phyloP scores from a whole-genome alignment of 176 grass and related monocot species.

The Echinochloa phyllopogon region DNA sequence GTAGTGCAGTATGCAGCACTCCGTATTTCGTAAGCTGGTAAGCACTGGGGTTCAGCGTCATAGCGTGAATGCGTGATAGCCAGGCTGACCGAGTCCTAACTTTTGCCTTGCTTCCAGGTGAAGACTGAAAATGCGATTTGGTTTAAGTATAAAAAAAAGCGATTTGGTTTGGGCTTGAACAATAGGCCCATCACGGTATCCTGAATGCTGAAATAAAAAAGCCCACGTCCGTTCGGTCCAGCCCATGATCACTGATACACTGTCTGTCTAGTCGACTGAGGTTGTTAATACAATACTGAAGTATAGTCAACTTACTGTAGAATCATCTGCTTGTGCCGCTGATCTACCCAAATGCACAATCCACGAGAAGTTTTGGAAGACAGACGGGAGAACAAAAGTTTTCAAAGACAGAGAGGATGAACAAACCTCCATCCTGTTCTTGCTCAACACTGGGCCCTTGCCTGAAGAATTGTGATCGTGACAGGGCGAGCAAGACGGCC shows the following conservation, averaged over 20 bases:
- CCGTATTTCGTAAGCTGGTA: too few species aligned
- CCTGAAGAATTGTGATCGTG: neutral
- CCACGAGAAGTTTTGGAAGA: neutral
- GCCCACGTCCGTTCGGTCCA: neutral
- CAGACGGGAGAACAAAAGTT: neutral
- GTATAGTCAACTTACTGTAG: too few species aligned
- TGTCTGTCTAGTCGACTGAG: neutral
- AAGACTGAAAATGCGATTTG: neutral
- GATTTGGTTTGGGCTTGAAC: neutral
- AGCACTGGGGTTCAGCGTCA: too few species aligned
- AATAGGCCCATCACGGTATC: neutral
- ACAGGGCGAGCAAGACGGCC: neutral
- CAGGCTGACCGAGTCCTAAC: neutral
- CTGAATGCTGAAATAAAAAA: neutral
- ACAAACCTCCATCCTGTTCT: constrained; percentile 24
- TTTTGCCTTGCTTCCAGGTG: neutral
- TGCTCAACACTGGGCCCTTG: constrained; percentile 35
- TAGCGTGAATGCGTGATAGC: too few species aligned
- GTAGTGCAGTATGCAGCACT: too few species aligned
- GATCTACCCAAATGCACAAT: too few species aligned
- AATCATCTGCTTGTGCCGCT: too few species aligned
- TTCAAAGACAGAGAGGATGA: neutral
- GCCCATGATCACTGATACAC: neutral
- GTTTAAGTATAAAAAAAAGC: too few species aligned
- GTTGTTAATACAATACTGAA: too few species aligned